Conservation (phyloP, 2,329 filamentous ascomycete genomes). For the Pseudocercospora macadamiae region DNA sequence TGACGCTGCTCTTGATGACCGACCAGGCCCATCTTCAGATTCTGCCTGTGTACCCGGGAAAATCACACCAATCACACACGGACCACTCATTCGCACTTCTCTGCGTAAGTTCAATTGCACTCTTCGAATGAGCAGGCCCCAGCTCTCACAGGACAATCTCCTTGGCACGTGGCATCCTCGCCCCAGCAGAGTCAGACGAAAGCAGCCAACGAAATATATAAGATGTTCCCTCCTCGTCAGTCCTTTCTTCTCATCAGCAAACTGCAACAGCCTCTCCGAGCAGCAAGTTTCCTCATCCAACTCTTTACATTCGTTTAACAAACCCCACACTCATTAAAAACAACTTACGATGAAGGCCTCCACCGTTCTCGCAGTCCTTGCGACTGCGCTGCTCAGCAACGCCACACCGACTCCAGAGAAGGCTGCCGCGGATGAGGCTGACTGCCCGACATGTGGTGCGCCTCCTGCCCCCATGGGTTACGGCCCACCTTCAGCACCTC, state of each 20-base stretch:
- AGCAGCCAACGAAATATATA: slow-evolving; percentile 16
- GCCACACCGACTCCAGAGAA: slow-evolving; percentile 16
- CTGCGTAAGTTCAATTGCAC: slow-evolving; percentile 20
- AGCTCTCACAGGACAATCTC: slow-evolving; percentile 14
- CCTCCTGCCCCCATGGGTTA: background rate
- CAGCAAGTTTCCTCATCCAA: slow-evolving; percentile 21
- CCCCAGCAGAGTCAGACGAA: slow-evolving; percentile 9
- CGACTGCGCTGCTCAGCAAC: slow-evolving; percentile 17
- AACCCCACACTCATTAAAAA: slow-evolving; percentile 1
- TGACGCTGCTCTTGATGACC: background rate
- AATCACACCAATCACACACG: slow-evolving; percentile 7
- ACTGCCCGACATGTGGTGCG: background rate
- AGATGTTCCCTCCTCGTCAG: slow-evolving; percentile 3
- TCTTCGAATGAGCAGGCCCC: slow-evolving; percentile 19
- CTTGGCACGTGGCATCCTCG: slow-evolving; percentile 14
- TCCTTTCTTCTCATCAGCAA: slow-evolving; percentile 13
- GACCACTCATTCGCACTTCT: slow-evolving; percentile 3
- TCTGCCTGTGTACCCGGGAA: background rate
- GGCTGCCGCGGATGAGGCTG: background rate
- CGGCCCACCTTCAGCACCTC: background rate
- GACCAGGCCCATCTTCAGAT: background rate
- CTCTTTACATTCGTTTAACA: slow-evolving; percentile 22
- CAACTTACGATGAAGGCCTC: slow-evolving; percentile 17
- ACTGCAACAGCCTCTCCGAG: slow-evolving; percentile 17
- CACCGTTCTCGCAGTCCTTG: slow-evolving; percentile 17